These are phyloP conservation scores for Zygnema cylindricum DNA, from an alignment of 139 green algal species.

Conservation along the genomic window DNA sequence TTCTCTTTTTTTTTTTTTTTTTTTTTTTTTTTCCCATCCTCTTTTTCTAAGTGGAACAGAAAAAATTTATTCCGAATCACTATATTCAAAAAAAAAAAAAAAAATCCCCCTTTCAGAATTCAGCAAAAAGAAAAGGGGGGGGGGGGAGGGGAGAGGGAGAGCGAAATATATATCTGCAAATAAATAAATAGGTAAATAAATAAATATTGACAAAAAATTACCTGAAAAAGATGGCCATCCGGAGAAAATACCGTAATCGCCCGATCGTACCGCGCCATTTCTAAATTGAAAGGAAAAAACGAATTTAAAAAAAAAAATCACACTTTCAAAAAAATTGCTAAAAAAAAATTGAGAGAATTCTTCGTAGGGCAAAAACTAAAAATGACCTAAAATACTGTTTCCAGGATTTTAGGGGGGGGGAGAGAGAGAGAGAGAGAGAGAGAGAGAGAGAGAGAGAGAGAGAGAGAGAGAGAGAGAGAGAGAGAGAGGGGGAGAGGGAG, in stretches of 20 bases:
- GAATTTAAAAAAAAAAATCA: background rate
- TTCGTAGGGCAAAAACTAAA: background rate
- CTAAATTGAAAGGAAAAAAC: background rate
- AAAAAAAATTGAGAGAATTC: background rate
- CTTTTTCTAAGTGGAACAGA: too few species aligned
- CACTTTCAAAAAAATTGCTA: background rate
- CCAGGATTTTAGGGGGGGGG: background rate
- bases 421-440: slow-evolving; percentile 4
- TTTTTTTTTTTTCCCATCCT: too few species aligned
- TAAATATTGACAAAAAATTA: too few species aligned
- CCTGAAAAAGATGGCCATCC: slow-evolving; percentile 79
- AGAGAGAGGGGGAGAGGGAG: background rate
- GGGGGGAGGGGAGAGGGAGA: too few species aligned
- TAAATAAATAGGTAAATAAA: too few species aligned
- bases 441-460: background rate
- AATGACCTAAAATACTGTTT: background rate
- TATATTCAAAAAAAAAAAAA: too few species aligned
- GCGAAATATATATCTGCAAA: too few species aligned
- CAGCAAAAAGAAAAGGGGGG: too few species aligned
- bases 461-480: background rate
- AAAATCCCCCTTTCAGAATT: too few species aligned
- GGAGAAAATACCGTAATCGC: slow-evolving; percentile 99
- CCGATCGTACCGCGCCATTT: slow-evolving; percentile 89
- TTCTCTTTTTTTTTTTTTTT: background rate
- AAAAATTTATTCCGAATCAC: too few species aligned